Evolutionary conservation across 1,284 basidiomycete genomes (phyloP), one percentile per base, ranked within the genome.

Genomic region (Cerioporus squamosus): DNA sequence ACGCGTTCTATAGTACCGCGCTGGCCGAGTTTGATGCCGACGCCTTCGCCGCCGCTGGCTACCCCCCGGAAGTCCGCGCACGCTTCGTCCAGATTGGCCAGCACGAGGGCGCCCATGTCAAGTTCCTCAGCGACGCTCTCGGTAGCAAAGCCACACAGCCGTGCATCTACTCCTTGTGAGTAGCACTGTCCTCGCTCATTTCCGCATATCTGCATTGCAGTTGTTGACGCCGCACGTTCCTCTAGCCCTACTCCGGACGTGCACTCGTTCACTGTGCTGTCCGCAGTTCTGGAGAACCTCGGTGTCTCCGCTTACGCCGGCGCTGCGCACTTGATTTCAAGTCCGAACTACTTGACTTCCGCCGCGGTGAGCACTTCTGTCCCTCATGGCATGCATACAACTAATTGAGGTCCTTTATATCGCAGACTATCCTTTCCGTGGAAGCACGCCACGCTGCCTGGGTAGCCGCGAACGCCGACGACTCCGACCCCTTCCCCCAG

Each of bases 91-190:
- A 89, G 71, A 85, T 91, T 60, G 76, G 74, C 20, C 69, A 73
- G 44, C 85, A 93, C 70, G 88, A 91, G 72, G 62, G 61, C 2
- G 67, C 66, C 18, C 81, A 83, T 57, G 74, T 78, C 42, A 65
- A 70, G 5, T 76, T 77, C 64, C 65, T 82, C 45, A 53, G 64
- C 66, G 68, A 66, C n/a, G 82, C 82, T 3, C 79, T 91, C 52
- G 86, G 86, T 3, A 74, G 71, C 36, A 71, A 76, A 26, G 80
- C 84, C 0, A 76, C 80, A 14, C 64, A 79, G 68, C 75, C 80
- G 14, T 90, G 87, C 77, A 74, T 71, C 1, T 90, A 89, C 71
- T 72, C 71, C 49, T 88, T 90, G 85, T 80, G 66, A 68, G 80
- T 74, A 9, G 9, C 26, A 29, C 26, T 9, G 9, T 29, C 26